These are phyloP conservation scores for Sphagnum fallax DNA, from an alignment of 228 moss, liverwort and hornwort species.

Conservation along the genomic window DNA sequence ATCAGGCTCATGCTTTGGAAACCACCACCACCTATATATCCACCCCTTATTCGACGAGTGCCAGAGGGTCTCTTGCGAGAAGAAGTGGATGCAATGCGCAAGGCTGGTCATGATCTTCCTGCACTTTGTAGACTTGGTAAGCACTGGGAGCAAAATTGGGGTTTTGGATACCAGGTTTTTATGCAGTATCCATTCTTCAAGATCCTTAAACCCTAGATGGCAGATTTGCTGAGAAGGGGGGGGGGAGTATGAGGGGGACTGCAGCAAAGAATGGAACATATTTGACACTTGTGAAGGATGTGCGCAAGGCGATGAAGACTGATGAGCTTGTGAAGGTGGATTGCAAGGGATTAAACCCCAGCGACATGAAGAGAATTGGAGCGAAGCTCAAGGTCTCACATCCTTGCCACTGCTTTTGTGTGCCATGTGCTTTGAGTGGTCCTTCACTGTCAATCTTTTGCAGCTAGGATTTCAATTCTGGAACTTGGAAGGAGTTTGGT, in stretches of 20 bases:
- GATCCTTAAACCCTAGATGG: neutral
- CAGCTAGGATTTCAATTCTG: neutral
- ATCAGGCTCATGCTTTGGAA: constrained; percentile 53
- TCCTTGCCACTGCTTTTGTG: neutral
- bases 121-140: constrained; percentile 38
- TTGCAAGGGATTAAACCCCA: constrained; percentile 36
- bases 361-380: constrained; percentile 53
- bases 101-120: constrained; percentile 18
- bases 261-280: constrained; percentile 56
- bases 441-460: neutral
- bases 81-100: constrained; percentile 21
- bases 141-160: neutral
- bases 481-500: neutral
- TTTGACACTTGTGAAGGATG: constrained; percentile 34
- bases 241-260: neutral
- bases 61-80: constrained; percentile 34
- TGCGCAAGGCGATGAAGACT: constrained; percentile 27
- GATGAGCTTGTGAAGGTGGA: constrained; percentile 45
- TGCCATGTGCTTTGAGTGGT: neutral
- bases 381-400: constrained; percentile 40
- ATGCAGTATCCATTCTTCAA: neutral
- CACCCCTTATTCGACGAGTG: constrained; percentile 31
- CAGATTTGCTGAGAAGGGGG: too few relatives aligned
- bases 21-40: constrained; percentile 48
- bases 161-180: neutral